Percentiles rank a stretch among this genome's conserved stretches.
phyloP scores from a whole-genome alignment of 176 grass and related monocot species.

The Stipa capillata region DNA sequence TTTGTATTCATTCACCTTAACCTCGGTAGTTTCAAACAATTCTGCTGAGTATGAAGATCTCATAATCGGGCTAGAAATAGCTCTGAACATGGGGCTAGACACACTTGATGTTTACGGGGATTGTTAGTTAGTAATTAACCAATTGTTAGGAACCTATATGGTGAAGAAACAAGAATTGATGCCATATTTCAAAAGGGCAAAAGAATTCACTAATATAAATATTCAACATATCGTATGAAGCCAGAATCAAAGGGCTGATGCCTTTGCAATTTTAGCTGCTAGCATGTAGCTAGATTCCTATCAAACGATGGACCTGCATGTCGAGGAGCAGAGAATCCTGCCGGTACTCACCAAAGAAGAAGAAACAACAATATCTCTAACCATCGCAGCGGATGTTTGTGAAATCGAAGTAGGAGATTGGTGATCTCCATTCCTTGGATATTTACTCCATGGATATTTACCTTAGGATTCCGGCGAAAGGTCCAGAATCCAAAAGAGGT shows the following conservation, averaged over 20 bases:
- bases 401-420: neutral
- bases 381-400: neutral
- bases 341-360: neutral
- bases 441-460: neutral
- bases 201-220: neutral
- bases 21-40: no score
- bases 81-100: no score
- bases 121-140: no score
- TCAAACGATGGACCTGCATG: neutral
- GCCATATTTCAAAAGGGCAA: no score
- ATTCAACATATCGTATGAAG: neutral
- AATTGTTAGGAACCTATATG: no score
- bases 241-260: neutral
- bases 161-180: no score
- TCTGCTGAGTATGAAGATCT: no score
- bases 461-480: neutral
- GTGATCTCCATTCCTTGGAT: neutral
- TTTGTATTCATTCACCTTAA: no score
- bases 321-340: neutral
- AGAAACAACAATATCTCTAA: fast-evolving
- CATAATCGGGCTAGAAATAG: no score
- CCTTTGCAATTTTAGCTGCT: neutral
- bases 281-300: neutral
- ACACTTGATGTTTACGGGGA: no score
- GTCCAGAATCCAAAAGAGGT: neutral